phyloP scores from a whole-genome alignment of 1,284 basidiomycete species.

The Malassezia equina region DNA sequence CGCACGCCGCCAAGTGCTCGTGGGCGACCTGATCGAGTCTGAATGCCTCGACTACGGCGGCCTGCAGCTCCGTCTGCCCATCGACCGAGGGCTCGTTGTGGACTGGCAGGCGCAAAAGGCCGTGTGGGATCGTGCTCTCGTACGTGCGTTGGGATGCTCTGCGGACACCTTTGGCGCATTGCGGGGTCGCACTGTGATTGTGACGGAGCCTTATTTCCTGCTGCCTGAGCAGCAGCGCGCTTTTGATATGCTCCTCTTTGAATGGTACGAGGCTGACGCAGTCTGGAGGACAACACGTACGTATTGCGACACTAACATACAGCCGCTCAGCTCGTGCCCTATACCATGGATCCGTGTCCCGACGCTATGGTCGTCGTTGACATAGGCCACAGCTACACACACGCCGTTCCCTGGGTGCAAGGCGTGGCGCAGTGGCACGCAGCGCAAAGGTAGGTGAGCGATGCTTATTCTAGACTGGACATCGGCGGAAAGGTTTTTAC shows the following conservation, averaged over 20 bases:
- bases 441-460: constrained; percentile 59
- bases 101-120: constrained; percentile 43
- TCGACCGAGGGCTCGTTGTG: constrained; percentile 37
- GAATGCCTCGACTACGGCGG: constrained; percentile 31
- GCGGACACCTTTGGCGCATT: constrained; percentile 12
- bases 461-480: constrained; percentile 59
- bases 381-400: constrained; percentile 82
- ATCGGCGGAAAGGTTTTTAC: constrained; percentile 87
- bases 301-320: constrained; percentile 2
- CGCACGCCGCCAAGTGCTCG: constrained; percentile 16
- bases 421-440: constrained; percentile 66
- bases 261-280: constrained; percentile 83
- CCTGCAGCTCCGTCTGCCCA: constrained; percentile 30
- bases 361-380: constrained; percentile 77
- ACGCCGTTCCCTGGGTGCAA: constrained; percentile 72
- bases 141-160: not conserved
- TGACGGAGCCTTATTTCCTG: constrained; percentile 90
- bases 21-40: constrained; percentile 27
- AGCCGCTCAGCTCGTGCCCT: constrained; percentile 6
- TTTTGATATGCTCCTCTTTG: constrained; percentile 87
- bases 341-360: constrained; percentile 49
- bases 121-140: constrained; percentile 36
- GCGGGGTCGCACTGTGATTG: constrained; percentile 49
- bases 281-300: constrained; percentile 55
- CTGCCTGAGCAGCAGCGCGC: constrained; percentile 77